Evolutionary conservation across 768 basidiomycete species (phyloP), one percentile per base, ranked within the genome.

Genomic region (Xanthoconium purpureum): DNA sequence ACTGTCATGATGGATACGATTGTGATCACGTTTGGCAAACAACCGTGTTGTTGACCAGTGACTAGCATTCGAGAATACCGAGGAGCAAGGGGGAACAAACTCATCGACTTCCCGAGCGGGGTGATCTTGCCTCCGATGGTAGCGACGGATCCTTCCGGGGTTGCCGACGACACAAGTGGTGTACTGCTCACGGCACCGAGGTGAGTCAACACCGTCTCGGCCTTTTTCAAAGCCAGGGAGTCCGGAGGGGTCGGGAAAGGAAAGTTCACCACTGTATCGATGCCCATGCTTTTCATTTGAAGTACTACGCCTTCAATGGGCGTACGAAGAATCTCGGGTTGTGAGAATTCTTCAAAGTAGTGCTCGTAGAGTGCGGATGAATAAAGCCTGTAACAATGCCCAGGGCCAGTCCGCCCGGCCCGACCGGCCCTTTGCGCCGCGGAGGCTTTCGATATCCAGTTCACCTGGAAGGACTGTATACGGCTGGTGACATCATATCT

Each of bases 281-380:
- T 96, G 67, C 96, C 92, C 94, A 99, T 98, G 71, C 85, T 87
- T 78, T 99, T 99, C 96, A 99, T 98, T 71, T 98, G 95, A 33
- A 98, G 78, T 10, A 98, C 91, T 24, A 98, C 88, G 2, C 94
- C 95, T 64, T 98, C 97, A 62, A 98, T 96, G 0, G 97, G 95
- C 77, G 91, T 94, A 24, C 95, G 88, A 43, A 94, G 80, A 54
- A 98, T 95, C 71, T 99, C 97, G 3, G 97, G 97, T 55, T 84
- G 76, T 0, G 91, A 81, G 71, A 96, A 96, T 55, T 84, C 74
- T 33, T 90, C 87, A 67, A 98, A 96, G 71, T 96, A 84, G 66
- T 95, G 84, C 69, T 98, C 97, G 71, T 83, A 98, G 14, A 99
- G 79, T 15, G 95, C 92, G 10, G 93, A 95, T 9, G 96, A 98